phyloP scores from a whole-genome alignment of 345 rosid species.

The Erucastrum elatum region DNA sequence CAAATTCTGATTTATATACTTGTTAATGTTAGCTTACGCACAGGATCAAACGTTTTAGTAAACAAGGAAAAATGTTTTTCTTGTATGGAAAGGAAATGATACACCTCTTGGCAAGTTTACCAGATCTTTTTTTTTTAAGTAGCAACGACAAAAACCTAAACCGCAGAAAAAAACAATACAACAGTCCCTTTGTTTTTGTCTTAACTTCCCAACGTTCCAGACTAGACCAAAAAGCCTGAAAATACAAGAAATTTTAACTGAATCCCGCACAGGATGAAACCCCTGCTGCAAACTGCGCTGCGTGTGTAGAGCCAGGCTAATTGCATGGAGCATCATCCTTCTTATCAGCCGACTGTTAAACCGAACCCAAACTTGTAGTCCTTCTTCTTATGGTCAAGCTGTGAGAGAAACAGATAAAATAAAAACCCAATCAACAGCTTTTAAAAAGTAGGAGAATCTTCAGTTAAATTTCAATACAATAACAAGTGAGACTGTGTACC shows the following conservation, averaged over 20 bases:
- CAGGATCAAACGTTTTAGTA: too few relatives aligned
- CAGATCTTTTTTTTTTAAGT: too few relatives aligned
- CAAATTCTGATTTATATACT: too few relatives aligned
- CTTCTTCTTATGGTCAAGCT: constrained; percentile 91
- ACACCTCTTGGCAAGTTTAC: too few relatives aligned
- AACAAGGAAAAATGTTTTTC: too few relatives aligned
- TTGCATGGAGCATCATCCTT: not conserved
- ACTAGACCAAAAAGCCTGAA: constrained; percentile 18
- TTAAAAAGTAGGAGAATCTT: not conserved
- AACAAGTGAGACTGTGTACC: constrained; percentile 45
- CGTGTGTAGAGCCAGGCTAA: constrained; percentile 26
- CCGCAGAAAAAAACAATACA: too few relatives aligned
- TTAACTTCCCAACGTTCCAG: constrained; percentile 13
- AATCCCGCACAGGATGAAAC: not conserved
- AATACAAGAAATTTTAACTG: constrained; percentile 8
- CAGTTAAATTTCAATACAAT: not conserved
- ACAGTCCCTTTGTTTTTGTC: not conserved
- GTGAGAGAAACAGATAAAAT: constrained; percentile 19
- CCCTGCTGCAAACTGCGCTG: not conserved
- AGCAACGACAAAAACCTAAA: too few relatives aligned
- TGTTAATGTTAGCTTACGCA: too few relatives aligned
- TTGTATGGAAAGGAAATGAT: too few relatives aligned
- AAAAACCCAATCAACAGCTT: not conserved
- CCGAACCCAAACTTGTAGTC: constrained; percentile 97
- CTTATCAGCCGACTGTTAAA: constrained; percentile 70